phyloP scores from a whole-genome alignment of 2,329 filamentous ascomycete species.

The Hypomyces perniciosus region DNA sequence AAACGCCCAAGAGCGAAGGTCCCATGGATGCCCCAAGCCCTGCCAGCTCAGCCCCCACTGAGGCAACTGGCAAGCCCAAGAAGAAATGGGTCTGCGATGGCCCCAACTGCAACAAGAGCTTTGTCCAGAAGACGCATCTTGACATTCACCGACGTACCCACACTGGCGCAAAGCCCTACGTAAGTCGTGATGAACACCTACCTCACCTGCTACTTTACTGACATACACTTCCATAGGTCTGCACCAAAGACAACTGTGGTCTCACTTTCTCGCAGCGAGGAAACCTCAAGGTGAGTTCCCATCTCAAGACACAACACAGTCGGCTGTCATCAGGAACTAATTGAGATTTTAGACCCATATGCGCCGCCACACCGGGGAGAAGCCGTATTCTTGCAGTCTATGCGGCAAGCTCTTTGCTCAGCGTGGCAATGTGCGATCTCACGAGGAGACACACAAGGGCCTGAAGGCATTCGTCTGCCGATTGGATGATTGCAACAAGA shows the following conservation, averaged over 20 bases:
- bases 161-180: slow-evolving; percentile 84
- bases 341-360: slow-evolving; percentile 62
- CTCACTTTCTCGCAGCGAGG: slow-evolving; percentile 83
- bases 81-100: slow-evolving; percentile 71
- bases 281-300: slow-evolving; percentile 69
- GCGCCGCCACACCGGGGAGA: slow-evolving; percentile 79
- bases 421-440: slow-evolving; percentile 76
- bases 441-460: slow-evolving; percentile 73
- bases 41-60: slow-evolving; percentile 21
- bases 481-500: slow-evolving; percentile 77
- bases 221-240: slow-evolving; percentile 42
- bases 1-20: slow-evolving; percentile 14
- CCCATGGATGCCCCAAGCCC: slow-evolving; percentile 23
- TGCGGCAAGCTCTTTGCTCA: slow-evolving; percentile 83
- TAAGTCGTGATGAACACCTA: slow-evolving; percentile 38
- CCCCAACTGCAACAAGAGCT: slow-evolving; percentile 71
- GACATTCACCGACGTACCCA: slow-evolving; percentile 86
- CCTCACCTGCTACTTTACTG: not conserved
- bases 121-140: slow-evolving; percentile 87
- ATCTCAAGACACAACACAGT: not conserved
- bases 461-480: slow-evolving; percentile 75
- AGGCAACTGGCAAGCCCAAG: slow-evolving; percentile 22
- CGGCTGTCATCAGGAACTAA: slow-evolving; percentile 1
- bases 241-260: slow-evolving; percentile 66
- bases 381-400: slow-evolving; percentile 71